Evolutionary conservation across 139 green algal genomes (phyloP), one percentile per base, ranked within the genome.

Genomic region (Volvox africanus): DNA sequence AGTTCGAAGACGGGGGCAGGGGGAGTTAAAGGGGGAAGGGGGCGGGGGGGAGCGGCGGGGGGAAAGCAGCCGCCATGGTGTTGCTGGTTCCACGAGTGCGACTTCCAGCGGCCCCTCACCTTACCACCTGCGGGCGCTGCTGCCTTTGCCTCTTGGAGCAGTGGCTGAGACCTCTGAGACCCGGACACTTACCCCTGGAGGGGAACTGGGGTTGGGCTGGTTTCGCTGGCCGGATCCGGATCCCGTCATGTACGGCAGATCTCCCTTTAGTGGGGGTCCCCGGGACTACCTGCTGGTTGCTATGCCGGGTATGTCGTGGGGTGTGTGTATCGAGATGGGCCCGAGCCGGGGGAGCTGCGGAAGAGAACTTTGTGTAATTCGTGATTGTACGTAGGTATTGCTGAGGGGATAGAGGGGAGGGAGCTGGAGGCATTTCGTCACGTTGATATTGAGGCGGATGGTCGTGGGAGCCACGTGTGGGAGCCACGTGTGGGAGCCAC

Each of bases 321-420:
- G 11, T 96, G 94, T 65, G 91, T 82, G 2, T 96, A 96, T 61
- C 44, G 78, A 16, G 32, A 33, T 33, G 89, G 89, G 24, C 83
- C 88, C 30, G 21, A 26, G 0, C 3, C 36, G 21, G 80, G 88
- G 11, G 71, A 89, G 28, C 55, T 80, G 21, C 69, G 11, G 89
- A 94, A 61, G 92, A 94, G 61, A 86, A 94, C 61, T 93, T 88
- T 61, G 88, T 94, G 36, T 95, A 94, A 65, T 95, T 94, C 78
- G 86, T 82, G 20, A 71, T 95, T 17, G 93, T 35, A 22, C n/a
- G 91, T 44, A 75, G 65, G 65, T 73, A 73, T 12, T 73, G 44
- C 44, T 55, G 44, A 73, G 6, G 65, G 28, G 62, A n/a, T 20
- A 61, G 62, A 69, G 65, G 11, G 65, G 76, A 55, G 44, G 44